phyloP scores from a whole-genome alignment of 2,329 filamentous ascomycete genomes.

The Arthrobotrys sinensis region DNA sequence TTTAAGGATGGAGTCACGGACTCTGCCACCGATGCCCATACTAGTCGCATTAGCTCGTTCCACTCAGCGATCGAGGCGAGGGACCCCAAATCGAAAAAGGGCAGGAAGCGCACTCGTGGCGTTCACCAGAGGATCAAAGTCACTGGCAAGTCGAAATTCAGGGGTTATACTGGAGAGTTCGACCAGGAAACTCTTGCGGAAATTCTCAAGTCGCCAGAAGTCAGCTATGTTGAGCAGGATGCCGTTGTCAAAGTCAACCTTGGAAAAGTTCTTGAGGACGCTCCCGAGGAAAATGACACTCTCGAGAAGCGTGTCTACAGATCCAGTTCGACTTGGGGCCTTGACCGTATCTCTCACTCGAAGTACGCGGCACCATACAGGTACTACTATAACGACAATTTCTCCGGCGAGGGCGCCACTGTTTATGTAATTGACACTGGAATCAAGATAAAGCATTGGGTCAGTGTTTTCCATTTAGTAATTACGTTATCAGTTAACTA shows the following conservation, averaged over 20 bases:
- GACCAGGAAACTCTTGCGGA: slow-evolving; percentile 31
- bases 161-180: slow-evolving; percentile 56
- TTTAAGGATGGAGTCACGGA: slow-evolving; percentile 54
- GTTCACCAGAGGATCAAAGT: slow-evolving; percentile 46
- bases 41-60: slow-evolving; percentile 16
- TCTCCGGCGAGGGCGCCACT: slow-evolving; percentile 73
- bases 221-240: slow-evolving; percentile 53
- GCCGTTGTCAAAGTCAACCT: slow-evolving; percentile 42
- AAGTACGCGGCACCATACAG: slow-evolving; percentile 68
- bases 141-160: slow-evolving; percentile 5
- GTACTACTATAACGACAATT: slow-evolving; percentile 70
- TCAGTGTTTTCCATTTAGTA: background rate
- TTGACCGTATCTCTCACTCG: slow-evolving; percentile 58
- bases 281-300: background rate
- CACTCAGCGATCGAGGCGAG: slow-evolving; percentile 15
- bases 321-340: slow-evolving; percentile 54
- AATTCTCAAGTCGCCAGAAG: slow-evolving; percentile 45
- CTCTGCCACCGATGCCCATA: slow-evolving; percentile 18
- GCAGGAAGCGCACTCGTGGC: slow-evolving; percentile 10
- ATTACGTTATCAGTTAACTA: slow-evolving; percentile 2
- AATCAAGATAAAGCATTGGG: slow-evolving; percentile 68
- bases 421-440: slow-evolving; percentile 79
- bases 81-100: slow-evolving; percentile 13
- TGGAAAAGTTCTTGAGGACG: background rate
- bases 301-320: slow-evolving; percentile 13